Conservation (phyloP, 2,329 filamentous ascomycete species). For the Pleomassaria siparia region DNA sequence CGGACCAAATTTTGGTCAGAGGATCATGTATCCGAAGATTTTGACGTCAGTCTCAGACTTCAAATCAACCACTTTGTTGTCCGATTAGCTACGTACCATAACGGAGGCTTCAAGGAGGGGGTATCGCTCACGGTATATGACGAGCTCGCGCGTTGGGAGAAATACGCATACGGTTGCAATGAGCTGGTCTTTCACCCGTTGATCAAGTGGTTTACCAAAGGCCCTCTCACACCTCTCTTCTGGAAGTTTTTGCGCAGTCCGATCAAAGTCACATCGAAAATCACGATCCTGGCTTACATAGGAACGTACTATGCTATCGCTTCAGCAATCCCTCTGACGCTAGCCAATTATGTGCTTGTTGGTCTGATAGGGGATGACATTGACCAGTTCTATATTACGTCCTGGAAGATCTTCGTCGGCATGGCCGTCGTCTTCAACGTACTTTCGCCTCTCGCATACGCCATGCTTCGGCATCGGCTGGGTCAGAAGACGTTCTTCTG, state of each 20-base stretch:
- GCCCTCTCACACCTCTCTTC: slow-evolving; percentile 67
- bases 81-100: slow-evolving; percentile 67
- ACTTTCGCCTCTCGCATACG: slow-evolving; percentile 61
- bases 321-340: slow-evolving; percentile 63
- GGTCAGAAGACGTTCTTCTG: slow-evolving; percentile 55
- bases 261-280: slow-evolving; percentile 65
- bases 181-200: slow-evolving; percentile 69
- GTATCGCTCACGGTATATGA: slow-evolving; percentile 72
- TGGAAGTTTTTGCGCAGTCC: slow-evolving; percentile 60
- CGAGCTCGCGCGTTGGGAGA: slow-evolving; percentile 69
- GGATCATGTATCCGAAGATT: slow-evolving; percentile 72
- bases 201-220: slow-evolving; percentile 59
- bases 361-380: slow-evolving; percentile 72
- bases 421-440: slow-evolving; percentile 66
- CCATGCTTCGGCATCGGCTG: slow-evolving; percentile 62
- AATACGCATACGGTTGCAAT: slow-evolving; percentile 69
- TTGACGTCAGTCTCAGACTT: slow-evolving; percentile 70
- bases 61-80: slow-evolving; percentile 68
- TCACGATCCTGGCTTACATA: slow-evolving; percentile 70
- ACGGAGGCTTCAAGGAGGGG: slow-evolving; percentile 70
- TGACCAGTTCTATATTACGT: slow-evolving; percentile 77
- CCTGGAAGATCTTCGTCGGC: slow-evolving; percentile 65
- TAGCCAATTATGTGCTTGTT: slow-evolving; percentile 68
- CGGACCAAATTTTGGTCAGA: slow-evolving; percentile 73
- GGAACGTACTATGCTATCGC: slow-evolving; percentile 71